Evolutionary conservation across 306 rosid species (phyloP).

Genomic region (Hippophae tibetana): DNA sequence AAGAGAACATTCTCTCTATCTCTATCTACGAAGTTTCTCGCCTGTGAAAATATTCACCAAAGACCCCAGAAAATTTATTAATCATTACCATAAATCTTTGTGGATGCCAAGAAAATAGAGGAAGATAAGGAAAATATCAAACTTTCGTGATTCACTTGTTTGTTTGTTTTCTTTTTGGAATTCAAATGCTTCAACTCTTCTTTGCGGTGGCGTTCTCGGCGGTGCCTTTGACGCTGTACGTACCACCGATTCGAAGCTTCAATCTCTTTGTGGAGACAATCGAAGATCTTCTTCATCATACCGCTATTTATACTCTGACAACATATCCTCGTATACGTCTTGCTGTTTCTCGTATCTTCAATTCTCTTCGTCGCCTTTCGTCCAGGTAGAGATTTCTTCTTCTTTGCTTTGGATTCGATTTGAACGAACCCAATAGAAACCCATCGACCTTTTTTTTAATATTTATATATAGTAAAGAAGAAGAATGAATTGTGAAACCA

Average conservation of each 20-base stretch:
- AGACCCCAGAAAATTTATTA: too few species aligned
- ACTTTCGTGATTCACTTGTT: neutral
- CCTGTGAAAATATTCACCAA: too few species aligned
- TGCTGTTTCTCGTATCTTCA: conserved; percentile 57
- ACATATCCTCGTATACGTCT: conserved; percentile 49
- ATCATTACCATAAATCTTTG: too few species aligned
- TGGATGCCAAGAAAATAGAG: too few species aligned
- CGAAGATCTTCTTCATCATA: conserved; percentile 37
- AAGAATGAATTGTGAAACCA: too few species aligned
- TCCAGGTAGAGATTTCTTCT: conserved; percentile 23
- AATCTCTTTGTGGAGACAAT: conserved; percentile 54
- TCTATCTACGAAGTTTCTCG: too few species aligned
- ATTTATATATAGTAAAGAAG: too few species aligned
- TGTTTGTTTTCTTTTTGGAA: neutral
- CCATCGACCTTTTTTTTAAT: too few species aligned
- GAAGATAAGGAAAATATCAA: too few species aligned
- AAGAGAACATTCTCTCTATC: too few species aligned
- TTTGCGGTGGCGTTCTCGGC: conserved; percentile 90
- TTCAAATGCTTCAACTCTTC: conserved; percentile 55
- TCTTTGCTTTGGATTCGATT: neutral
- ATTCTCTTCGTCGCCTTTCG: conserved; percentile 22
- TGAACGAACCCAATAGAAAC: too few species aligned
- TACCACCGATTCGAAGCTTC: conserved; percentile 81
- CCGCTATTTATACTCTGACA: conserved; percentile 28
- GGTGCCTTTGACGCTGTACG: conserved; percentile 72